Base-by-base conservation (phyloP, 1,139 yeast species). In the Eremothecium sinecaudum region DNA sequence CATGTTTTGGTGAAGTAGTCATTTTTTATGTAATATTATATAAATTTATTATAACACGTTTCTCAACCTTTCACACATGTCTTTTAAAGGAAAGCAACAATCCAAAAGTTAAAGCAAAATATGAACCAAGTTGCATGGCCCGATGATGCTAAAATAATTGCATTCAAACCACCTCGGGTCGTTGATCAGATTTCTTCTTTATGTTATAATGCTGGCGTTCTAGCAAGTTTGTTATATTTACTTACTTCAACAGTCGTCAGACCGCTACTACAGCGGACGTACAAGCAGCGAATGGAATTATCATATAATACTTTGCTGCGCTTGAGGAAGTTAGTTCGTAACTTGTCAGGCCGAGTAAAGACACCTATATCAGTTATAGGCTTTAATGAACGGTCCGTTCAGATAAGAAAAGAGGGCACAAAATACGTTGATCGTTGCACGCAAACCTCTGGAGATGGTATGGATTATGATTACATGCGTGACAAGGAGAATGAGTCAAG, bases 351-450 rank as follows among this genome's bases (percentile, higher is more conserved):
- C 3, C 40, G 45, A 23, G 35, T 52, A 17, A 36, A 38, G 16
- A 46, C 58, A 2, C 66, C 70, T 3, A 43, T 58, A 3, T 58
- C 66, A 11, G 58, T 57, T 4, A 48, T 66, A n/a, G 63, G 60
- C 21, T 61, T 64, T 33, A 62, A 62, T 18, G 69, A 64, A 10
- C 56, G 56, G 30, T 42, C 58, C 16, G 62, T 64, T 35, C 62
- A 67, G 3, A 72, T 67, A 42, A 62, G 69, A 2, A 27, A 6
- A 34, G 14, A 14, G 15, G 14, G 14, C 11, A 34, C 10, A 29
- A 37, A 9, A 55, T 60, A 36, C 46, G 52, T 35, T 48, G 63
- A 41, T 50, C 65, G 66, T 53, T 43, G 45, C n/a, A 46, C 46
- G 3, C 58, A 55, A 36, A 52, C 58, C 3, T 30, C 57, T 24